Evolutionary conservation across 371 early-diverging fungal species (phyloP), one percentile per base, ranked within the genome.

Genomic region (Apophysomyces trapeziformis): DNA sequence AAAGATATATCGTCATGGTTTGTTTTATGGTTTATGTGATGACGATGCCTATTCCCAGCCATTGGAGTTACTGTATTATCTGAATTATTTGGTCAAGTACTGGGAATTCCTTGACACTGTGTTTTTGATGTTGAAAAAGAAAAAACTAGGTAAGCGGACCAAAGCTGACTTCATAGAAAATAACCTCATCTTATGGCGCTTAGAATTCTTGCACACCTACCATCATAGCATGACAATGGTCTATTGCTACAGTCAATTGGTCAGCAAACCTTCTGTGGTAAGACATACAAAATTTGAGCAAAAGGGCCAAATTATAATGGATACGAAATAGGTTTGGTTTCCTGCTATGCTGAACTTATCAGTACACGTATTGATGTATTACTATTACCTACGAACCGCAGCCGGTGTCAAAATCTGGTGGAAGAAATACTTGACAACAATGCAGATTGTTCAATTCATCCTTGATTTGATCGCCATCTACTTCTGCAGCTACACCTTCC

Each of bases 41-140:
- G 65, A 78, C n/a, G 71, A 81, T 66, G 80, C 82, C 56, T 93
- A 88, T 88, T 90, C 89, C 67, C 89, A 90, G 72, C 86, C 86
- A 26, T 82, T 94, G 63, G 92, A 91, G 72, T 66, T 90, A 56
- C 72, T 92, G 50, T 94, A 93, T 80, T 94, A 93, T 71, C 82
- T 92, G 61, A 95, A 95, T 81, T 94, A 94, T 71, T 80, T 93
- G 58, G 84, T 89, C 69, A 95, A 95, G 79, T 95, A 90, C 79
- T 92, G 89, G 86, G 95, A 95, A 75, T 81, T 95, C 26, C 63
- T 74, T 57, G 77, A 77, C 59, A 77, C 77, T 16, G 57, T 73
- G 39, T 77, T 77, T 36, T 64, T 77, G 57, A 74, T 77, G 2
- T 65, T 77, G 59, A 77, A 74, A 50, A 77, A 77, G 74, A 77